Conservation (phyloP, 2,329 filamentous ascomycete genomes). For the Calonectria montana region DNA sequence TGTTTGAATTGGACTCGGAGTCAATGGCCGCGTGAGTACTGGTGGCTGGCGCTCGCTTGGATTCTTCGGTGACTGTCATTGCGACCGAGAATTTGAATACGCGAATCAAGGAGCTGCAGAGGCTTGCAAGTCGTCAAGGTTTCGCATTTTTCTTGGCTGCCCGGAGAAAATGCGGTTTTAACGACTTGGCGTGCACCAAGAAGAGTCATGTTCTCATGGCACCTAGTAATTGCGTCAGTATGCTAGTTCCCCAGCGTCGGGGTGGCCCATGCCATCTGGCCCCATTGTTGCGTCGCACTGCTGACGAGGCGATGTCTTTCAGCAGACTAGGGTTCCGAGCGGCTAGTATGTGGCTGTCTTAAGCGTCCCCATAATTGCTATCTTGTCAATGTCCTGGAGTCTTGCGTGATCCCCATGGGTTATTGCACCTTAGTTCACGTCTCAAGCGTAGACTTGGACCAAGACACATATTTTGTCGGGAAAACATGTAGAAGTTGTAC, state of each 20-base stretch:
- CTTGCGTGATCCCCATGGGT: background rate
- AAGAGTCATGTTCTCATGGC: slow-evolving; percentile 23
- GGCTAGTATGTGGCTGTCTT: background rate
- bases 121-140: background rate
- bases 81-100: background rate
- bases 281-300: background rate
- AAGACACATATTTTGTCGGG: background rate
- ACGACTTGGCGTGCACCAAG: background rate
- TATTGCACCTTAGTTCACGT: background rate
- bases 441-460: background rate
- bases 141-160: background rate
- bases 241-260: slow-evolving; percentile 4
- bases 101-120: background rate
- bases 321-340: background rate
- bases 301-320: background rate
- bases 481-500: background rate
- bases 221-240: slow-evolving; percentile 35
- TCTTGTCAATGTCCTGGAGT: background rate
- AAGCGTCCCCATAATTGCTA: background rate
- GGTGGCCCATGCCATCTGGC: background rate
- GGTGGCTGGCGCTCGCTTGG: background rate
- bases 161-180: slow-evolving; percentile 1
- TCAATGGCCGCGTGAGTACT: slow-evolving; percentile 1
- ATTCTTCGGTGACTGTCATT: background rate
- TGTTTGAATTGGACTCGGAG: background rate